A percentile compares a stretch with the other conserved stretches of the same genome.
Evolutionary conservation across 2,329 filamentous ascomycete genomes (phyloP).

Genomic region (Scytalidium lignicola): DNA sequence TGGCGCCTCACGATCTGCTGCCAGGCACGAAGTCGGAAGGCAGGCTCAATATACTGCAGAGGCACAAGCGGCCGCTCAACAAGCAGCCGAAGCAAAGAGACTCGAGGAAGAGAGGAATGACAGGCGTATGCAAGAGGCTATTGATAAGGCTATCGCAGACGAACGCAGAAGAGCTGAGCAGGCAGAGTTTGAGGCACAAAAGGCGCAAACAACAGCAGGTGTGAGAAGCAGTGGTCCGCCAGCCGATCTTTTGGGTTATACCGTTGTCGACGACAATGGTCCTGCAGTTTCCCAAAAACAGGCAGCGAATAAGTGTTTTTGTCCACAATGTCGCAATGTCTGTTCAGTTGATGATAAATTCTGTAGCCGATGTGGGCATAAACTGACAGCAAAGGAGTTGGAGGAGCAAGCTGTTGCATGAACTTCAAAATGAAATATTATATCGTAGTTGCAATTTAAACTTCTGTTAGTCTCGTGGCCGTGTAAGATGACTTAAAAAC

Average conservation of each 20-base stretch:
- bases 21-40: neutral
- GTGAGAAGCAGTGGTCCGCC: neutral
- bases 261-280: neutral
- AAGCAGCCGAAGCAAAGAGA: neutral
- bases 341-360: neutral
- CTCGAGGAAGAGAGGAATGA: neutral
- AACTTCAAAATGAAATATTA: no score
- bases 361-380: neutral
- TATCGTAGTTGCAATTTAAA: no score
- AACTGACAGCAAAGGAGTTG: neutral
- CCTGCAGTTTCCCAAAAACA: neutral
- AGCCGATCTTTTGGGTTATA: no score
- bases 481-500: no score
- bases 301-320: neutral
- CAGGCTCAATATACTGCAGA: neutral
- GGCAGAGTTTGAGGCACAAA: neutral
- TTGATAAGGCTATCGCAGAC: neutral
- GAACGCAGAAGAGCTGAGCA: neutral
- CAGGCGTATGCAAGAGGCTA: slow-evolving; percentile 1
- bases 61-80: neutral
- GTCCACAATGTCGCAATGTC: slow-evolving; percentile 1
- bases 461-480: no score
- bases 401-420: no score
- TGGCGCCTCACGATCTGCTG: neutral
- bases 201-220: neutral